Conservation (phyloP, 1,284 basidiomycete species). For the Trametes pubescens region DNA sequence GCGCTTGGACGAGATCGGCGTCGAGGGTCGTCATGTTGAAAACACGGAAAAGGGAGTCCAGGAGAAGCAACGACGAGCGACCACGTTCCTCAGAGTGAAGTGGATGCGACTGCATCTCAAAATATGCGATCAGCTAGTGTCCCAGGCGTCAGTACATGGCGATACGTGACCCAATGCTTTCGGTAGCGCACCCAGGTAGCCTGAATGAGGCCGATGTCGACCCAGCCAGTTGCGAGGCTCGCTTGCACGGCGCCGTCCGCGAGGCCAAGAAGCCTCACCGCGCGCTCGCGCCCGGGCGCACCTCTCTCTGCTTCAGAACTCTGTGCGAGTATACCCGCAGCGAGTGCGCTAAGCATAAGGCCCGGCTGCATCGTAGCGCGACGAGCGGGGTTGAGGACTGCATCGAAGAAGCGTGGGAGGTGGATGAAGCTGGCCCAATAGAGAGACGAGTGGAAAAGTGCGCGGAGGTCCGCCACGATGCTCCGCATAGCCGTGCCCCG, state of each 20-base stretch:
- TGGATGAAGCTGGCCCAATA: conserved; percentile 80
- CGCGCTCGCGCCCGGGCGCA: conserved; percentile 56
- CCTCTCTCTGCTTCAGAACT: conserved; percentile 65
- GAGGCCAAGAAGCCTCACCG: conserved; percentile 65
- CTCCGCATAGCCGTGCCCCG: conserved; percentile 50
- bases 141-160: background rate
- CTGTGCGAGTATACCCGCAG: conserved; percentile 71
- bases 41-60: conserved; percentile 28
- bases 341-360: conserved; percentile 68
- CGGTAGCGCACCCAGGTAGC: conserved; percentile 69
- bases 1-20: conserved; percentile 30
- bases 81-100: conserved; percentile 14
- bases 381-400: conserved; percentile 58
- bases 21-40: conserved; percentile 27
- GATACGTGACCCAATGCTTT: background rate
- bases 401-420: conserved; percentile 68
- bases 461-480: conserved; percentile 57
- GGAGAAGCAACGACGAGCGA: conserved; percentile 21
- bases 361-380: conserved; percentile 70
- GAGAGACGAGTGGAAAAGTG: conserved; percentile 65
- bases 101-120: conserved; percentile 29
- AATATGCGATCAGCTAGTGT: conserved; percentile 29
- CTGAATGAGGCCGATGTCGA: conserved; percentile 76
- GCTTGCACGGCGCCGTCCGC: conserved; percentile 75
- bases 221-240: conserved; percentile 73